A percentile compares a stretch with the other conserved stretches of the same genome.
phyloP scores from a whole-genome alignment of 2,329 filamentous ascomycete species.

The Aureobasidium melanogenum region DNA sequence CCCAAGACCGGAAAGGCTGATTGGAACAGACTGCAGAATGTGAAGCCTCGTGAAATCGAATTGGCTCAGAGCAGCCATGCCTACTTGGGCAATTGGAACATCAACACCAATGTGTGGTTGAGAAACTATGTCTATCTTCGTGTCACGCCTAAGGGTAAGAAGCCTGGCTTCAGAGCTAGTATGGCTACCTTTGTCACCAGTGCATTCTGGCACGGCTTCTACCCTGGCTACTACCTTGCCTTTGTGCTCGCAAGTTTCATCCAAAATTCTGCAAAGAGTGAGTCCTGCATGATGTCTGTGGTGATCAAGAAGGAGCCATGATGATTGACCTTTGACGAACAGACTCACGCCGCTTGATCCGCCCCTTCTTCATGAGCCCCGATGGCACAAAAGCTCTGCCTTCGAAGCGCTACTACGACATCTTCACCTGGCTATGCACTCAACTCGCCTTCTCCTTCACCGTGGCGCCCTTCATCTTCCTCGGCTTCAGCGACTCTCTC shows the following conservation, averaged over 20 bases:
- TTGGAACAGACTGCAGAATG: constrained; percentile 86
- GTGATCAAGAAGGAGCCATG: neutral
- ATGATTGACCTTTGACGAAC: constrained; percentile 2
- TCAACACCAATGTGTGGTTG: constrained; percentile 96
- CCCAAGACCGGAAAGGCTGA: constrained; percentile 72
- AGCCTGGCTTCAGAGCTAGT: constrained; percentile 90
- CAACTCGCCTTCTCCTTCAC: constrained; percentile 78
- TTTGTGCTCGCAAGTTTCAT: constrained; percentile 87
- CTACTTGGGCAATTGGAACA: constrained; percentile 92
- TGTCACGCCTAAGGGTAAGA: constrained; percentile 90
- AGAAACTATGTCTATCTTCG: constrained; percentile 92
- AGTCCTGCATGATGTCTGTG: constrained; percentile 27
- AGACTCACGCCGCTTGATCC: constrained; percentile 84
- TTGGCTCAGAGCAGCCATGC: constrained; percentile 86
- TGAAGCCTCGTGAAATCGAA: constrained; percentile 78
- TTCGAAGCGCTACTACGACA: constrained; percentile 79
- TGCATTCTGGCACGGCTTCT: constrained; percentile 97
- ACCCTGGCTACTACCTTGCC: constrained; percentile 87
- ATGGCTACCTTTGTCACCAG: constrained; percentile 90
- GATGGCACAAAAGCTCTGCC: constrained; percentile 59
- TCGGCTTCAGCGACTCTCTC: constrained; percentile 62
- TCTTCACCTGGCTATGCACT: constrained; percentile 64
- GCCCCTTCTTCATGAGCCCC: constrained; percentile 84
- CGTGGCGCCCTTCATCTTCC: constrained; percentile 75
- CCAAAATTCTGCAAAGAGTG: constrained; percentile 91